These are phyloP conservation scores for Blastobotrys ciferrii DNA, from an alignment of 1,139 yeast genomes.

Conservation along the genomic window DNA sequence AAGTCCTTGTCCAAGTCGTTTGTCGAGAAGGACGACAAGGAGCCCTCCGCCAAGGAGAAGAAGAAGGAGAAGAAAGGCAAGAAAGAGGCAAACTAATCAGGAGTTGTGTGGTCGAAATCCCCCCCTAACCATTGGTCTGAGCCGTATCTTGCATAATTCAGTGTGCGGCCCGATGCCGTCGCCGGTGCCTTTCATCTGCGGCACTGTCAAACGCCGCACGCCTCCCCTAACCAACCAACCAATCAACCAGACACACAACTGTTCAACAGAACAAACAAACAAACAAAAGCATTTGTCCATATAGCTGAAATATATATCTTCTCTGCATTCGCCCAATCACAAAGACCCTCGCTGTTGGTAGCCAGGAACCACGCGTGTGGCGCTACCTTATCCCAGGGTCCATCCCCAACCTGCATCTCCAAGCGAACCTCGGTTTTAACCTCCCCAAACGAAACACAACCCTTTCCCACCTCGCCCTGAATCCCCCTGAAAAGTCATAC, in stretches of 20 bases:
- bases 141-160: too few species aligned
- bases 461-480: background rate
- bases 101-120: conserved; percentile 2
- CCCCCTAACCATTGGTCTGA: too few species aligned
- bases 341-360: too few species aligned
- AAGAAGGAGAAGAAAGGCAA: conserved; percentile 17
- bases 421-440: background rate
- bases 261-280: too few species aligned
- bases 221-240: background rate
- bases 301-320: too few species aligned
- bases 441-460: too few species aligned
- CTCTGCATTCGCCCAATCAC: too few species aligned
- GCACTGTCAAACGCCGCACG: background rate
- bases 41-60: conserved; percentile 21
- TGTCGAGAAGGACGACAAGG: conserved; percentile 36
- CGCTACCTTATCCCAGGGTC: too few species aligned
- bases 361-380: too few species aligned
- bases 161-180: background rate
- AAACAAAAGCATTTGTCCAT: too few species aligned
- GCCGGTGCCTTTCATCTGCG: conserved; percentile 1
- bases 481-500: background rate
- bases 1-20: conserved; percentile 41
- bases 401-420: background rate
- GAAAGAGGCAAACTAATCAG: conserved; percentile 16
- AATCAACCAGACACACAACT: too few species aligned